Conservation (phyloP, 2,329 filamentous ascomycete species). For the Diaporthe sp. region DNA sequence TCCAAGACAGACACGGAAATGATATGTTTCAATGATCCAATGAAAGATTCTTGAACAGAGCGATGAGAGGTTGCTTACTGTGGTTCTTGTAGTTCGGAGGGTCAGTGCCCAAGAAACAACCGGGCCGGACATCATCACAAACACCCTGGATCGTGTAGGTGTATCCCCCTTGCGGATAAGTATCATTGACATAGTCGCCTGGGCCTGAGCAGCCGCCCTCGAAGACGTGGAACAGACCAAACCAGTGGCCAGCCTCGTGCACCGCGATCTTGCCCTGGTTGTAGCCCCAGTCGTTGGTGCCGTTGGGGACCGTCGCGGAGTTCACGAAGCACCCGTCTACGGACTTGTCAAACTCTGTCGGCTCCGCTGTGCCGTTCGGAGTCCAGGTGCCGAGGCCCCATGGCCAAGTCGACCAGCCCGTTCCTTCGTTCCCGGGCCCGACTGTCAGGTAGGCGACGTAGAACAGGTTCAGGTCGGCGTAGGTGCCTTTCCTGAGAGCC, state of each 20-base stretch:
- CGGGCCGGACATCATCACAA: background rate
- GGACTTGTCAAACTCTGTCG: slow-evolving; percentile 22
- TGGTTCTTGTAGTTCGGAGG: slow-evolving; percentile 13
- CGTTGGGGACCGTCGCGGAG: slow-evolving; percentile 1
- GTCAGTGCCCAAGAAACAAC: slow-evolving; percentile 3
- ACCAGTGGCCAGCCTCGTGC: slow-evolving; percentile 61
- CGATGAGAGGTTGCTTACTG: background rate
- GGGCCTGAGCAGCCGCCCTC: slow-evolving; percentile 53
- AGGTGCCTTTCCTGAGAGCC: slow-evolving; percentile 16
- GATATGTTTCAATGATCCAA: too few relatives aligned
- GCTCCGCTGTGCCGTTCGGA: slow-evolving; percentile 5
- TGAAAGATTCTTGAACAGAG: background rate
- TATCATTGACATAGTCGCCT: slow-evolving; percentile 58
- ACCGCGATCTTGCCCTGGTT: slow-evolving; percentile 58
- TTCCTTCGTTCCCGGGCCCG: background rate
- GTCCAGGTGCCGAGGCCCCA: slow-evolving; percentile 3
- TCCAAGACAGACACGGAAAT: too few relatives aligned
- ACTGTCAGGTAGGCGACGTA: slow-evolving; percentile 8
- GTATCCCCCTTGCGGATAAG: slow-evolving; percentile 28
- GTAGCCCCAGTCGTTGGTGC: slow-evolving; percentile 20
- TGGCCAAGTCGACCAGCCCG: slow-evolving; percentile 11
- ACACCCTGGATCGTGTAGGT: background rate
- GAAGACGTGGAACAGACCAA: slow-evolving; percentile 59
- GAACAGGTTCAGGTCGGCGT: slow-evolving; percentile 21
- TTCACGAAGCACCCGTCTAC: slow-evolving; percentile 11